Base-by-base conservation (phyloP, 306 rosid genomes). In the Cucurbita maxima region DNA sequence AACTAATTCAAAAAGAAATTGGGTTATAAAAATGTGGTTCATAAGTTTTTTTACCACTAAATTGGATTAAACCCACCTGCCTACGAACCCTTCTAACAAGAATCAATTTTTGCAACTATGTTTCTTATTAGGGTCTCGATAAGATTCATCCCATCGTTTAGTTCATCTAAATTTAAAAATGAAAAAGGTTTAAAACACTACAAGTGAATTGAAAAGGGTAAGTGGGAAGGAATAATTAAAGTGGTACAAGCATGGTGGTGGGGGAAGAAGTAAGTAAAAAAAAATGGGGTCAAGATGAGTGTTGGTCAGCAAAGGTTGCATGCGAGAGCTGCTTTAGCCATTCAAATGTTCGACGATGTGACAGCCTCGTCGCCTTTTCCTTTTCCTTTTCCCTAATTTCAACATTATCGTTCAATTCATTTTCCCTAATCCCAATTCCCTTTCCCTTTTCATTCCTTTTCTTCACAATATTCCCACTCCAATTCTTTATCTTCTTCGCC, bases 381-480 rank as follows among this genome's bases (percentile, higher is more conserved):
- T 76, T 68, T 47, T 68, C 51, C 69, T 59, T 75, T 47, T 74
- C 43, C 9, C 43, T 59, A 59, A 10, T 64, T 45, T 45, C 55
- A 45, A 37, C 25, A 16, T 61, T 37, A 34, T 50, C 15, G 14
- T 50, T 60, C 36, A 56, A 20, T 30, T 81, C 85, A 19, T 85
- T 83, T 77, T 82, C 92, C 80, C 82, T 80, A 79, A 76, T 25
- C 50, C 80, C 91, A 54, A 80, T 89, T 79, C 75, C 72, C 74
- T 37, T 50, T 20, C 20, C 71, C 6, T 37, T 50, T 40, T 56
- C 55, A 41, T 14, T 11, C 2, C 50, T 48, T 9, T 54, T 16
- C 47, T 44, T 38, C 15, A 0, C 10, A n/a, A 10, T 19, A 6
- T 4, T 22, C 60, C 40, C 6, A 4, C n/a, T 50, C 54, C 1